Evolutionary conservation across 2,329 filamentous ascomycete species (phyloP), one percentile per base, ranked within the genome.

Genomic region (Cytospora piceicola): DNA sequence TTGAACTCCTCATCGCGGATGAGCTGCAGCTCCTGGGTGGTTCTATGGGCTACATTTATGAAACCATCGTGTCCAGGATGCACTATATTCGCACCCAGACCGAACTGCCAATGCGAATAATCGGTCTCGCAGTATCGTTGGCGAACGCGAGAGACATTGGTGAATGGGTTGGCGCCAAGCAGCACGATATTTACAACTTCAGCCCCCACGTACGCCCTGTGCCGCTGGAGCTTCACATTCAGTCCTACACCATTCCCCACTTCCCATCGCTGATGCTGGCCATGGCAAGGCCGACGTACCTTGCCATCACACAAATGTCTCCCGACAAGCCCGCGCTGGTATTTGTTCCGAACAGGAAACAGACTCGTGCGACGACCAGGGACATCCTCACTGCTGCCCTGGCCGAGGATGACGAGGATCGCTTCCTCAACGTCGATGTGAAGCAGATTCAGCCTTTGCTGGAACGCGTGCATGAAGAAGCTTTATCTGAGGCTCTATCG

Each of bases 101-200:
- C 0, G 91, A 96, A 76, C 88, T 90, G 49, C 88, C 90, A 12
- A 85, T 98, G 80, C 89, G 95, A 60, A 94, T 98, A 56, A 80
- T 99, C 62, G 95, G 93, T 2, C 80, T 99, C 67, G 94, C 93
- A 74, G 95, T 97, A 32, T 96, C 95, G 29, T 83, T 99, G 27
- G 90, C 95, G 6, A 98, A 97, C 75, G 94, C 94, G 58, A 88
- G 93, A 66, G 95, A 99, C 73, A 87, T 99, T 72, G 94, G 94
- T 60, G 95, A 97, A 78, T 99, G 95, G 95, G 93, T 99, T 71
- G 95, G 96, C 70, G 95, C 94, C 9, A 96, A 89, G 77, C 98
- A 97, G 81, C 95, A 99, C 76, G 96, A 95, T 58, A 97, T 97
- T 69, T 99, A 94, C 84, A 99, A 99, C 80, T 99, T 99, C 81